phyloP scores from a whole-genome alignment of 345 rosid species.

The Eucalyptus curtisii region DNA sequence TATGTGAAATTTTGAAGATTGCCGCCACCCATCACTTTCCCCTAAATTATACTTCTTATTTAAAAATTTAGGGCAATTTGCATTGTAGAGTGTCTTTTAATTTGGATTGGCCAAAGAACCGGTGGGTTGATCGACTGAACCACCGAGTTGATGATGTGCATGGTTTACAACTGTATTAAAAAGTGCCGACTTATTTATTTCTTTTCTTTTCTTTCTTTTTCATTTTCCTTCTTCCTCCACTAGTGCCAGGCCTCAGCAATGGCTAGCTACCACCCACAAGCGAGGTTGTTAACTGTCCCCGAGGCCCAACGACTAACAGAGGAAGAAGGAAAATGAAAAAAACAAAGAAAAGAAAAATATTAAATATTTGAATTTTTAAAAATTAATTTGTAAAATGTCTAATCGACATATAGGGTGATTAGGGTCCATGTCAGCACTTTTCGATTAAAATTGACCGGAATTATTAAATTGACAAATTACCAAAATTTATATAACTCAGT shows the following conservation, averaged over 20 bases:
- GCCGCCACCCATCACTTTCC: background rate
- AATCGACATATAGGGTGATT: rapidly evolving
- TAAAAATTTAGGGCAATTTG: background rate
- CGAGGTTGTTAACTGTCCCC: rapidly evolving
- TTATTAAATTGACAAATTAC: too few species aligned
- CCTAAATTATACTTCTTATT: background rate
- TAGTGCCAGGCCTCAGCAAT: background rate
- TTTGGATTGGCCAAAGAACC: background rate
- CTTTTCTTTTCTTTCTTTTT: too few species aligned
- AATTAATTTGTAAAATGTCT: background rate
- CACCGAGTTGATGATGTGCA: background rate
- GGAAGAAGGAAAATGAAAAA: background rate
- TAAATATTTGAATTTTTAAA: too few species aligned
- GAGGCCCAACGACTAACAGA: background rate
- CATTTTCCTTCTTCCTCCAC: background rate
- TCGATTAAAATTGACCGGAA: background rate
- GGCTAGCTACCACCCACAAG: background rate
- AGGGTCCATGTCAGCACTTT: rapidly evolving
- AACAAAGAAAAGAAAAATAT: too few species aligned
- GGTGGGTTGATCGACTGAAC: background rate
- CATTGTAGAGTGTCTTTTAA: background rate
- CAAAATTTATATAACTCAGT: background rate
- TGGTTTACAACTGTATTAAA: background rate
- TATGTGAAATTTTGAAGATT: background rate
- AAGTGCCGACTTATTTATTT: too few species aligned